A percentile compares a stretch with the other conserved stretches of the same genome.
phyloP scores from a whole-genome alignment of 2,329 filamentous ascomycete species.

The Fusarium succisae region DNA sequence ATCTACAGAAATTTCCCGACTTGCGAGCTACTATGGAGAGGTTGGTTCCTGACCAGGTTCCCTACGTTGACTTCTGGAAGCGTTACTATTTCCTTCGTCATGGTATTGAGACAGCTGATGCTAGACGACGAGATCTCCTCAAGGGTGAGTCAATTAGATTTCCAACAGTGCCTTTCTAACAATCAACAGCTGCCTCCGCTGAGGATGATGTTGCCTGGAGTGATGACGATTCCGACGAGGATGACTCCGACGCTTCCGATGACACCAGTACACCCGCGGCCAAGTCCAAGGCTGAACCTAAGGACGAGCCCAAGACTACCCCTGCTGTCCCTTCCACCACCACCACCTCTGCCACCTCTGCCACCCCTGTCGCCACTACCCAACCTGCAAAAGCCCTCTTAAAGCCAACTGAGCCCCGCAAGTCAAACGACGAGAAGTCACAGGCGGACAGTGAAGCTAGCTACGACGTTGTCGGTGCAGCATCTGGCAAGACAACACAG shows the following conservation, averaged over 20 bases:
- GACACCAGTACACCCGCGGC: constrained; percentile 30
- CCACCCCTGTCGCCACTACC: constrained; percentile 57
- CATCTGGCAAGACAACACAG: constrained; percentile 80
- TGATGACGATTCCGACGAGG: constrained; percentile 67
- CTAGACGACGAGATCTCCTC: constrained; percentile 85
- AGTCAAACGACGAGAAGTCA: constrained; percentile 88
- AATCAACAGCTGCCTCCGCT: constrained; percentile 67
- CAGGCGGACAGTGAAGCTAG: constrained; percentile 93
- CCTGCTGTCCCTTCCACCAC: constrained; percentile 67
- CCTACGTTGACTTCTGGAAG: constrained; percentile 91
- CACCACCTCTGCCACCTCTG: constrained; percentile 53
- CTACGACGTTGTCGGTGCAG: constrained; percentile 89
- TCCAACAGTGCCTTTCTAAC: constrained; percentile 15
- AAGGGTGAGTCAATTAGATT: constrained; percentile 71
- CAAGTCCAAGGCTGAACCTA: constrained; percentile 48
- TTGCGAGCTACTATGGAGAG: constrained; percentile 91
- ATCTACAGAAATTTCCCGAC: constrained; percentile 88
- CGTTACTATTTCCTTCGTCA: constrained; percentile 95
- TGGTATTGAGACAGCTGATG: constrained; percentile 92
- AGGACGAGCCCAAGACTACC: constrained; percentile 27
- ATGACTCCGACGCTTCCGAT: constrained; percentile 38
- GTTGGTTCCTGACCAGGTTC: constrained; percentile 90
- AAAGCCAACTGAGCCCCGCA: constrained; percentile 72
- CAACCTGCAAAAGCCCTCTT: constrained; percentile 59
- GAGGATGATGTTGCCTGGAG: constrained; percentile 78